Conservation (phyloP, 805 yeast genomes). For the Alloascoidea africana region DNA sequence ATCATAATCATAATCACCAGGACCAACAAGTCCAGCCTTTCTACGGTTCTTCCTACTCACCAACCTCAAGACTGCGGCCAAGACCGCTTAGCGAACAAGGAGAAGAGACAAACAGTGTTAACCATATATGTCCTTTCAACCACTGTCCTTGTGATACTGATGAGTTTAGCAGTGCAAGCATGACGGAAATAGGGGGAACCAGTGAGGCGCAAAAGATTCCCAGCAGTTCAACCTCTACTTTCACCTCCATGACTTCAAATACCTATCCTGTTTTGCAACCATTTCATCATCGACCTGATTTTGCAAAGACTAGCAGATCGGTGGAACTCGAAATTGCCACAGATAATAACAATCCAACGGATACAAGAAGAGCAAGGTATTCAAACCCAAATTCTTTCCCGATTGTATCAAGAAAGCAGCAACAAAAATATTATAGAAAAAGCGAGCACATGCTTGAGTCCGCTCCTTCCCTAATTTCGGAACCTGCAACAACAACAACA, state of each 20-base stretch:
- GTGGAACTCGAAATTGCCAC: not conserved
- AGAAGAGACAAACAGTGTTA: not conserved
- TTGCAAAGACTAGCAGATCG: not conserved
- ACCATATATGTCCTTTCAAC: not conserved
- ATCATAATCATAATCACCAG: not conserved
- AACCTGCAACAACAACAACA: not conserved
- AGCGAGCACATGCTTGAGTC: too few species aligned
- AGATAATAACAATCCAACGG: too few species aligned
- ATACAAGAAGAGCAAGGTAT: not conserved
- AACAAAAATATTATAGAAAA: too few species aligned
- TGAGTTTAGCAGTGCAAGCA: too few species aligned
- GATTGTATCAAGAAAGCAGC: too few species aligned
- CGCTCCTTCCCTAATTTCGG: too few species aligned
- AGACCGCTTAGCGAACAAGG: not conserved
- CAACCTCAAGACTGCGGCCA: not conserved
- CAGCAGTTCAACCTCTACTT: not conserved
- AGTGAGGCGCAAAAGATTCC: not conserved
- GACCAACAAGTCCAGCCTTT: not conserved
- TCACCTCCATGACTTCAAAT: slow-evolving; percentile 1
- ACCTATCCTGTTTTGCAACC: not conserved
- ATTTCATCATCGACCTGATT: not conserved
- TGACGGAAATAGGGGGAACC: too few species aligned
- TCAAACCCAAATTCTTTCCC: not conserved
- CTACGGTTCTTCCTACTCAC: not conserved
- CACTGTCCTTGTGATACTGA: too few species aligned